Evolutionary conservation across 495 filamentous ascomycete species (phyloP), one percentile per base, ranked within the genome.

Genomic region (Aspergillus funiculosus): DNA sequence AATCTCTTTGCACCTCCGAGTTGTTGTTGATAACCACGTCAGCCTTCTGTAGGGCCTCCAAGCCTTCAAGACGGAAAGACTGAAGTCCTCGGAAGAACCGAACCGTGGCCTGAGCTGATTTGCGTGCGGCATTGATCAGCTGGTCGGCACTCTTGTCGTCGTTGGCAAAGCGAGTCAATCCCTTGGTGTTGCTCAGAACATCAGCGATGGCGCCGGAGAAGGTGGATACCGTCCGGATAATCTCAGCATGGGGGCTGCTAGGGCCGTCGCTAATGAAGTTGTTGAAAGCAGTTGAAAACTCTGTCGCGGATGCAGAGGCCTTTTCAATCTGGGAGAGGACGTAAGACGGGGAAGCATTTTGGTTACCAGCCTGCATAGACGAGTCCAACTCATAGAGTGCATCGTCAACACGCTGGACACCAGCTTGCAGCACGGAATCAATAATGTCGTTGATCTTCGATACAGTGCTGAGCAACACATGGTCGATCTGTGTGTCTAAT

Each of bases 211-310:
- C 86, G 21, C 89, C 85, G 1, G 92, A 73, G 65, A 96, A 97
- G 24, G 87, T 78, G 55, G 87, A 89, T 43, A 94, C 80, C 1
- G 87, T 92, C 53, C 91, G 89, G 66, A 96, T 97, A 44, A 97
- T 84, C 50, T 92, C 88, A 3, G 85, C 79, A 59, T 95, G 87
- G 7, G 81, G 84, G 68, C 87, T 89, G 71, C 89, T 94, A 3
- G 92, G 92, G 0, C 92, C 92, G 65, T 98, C 92, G 11, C 89
- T 90, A 51, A 98, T 94, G 66, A 89, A 96, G 61, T 91, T 89
- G 71, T 95, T 97, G 76, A 96, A 97, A 0, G 92, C 81, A 2
- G 91, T 96, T 0, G 91, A 90, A 61, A 98, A 98, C 57, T 97
- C 92, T 41, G 87, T 97, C 3, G 91, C 88, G 44, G 81, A 94